Percentiles rank a stretch among this genome's conserved stretches.
These are phyloP conservation scores for Paraleonurus japonicus DNA, from an alignment of 257 asterid species.

Conservation along the genomic window DNA sequence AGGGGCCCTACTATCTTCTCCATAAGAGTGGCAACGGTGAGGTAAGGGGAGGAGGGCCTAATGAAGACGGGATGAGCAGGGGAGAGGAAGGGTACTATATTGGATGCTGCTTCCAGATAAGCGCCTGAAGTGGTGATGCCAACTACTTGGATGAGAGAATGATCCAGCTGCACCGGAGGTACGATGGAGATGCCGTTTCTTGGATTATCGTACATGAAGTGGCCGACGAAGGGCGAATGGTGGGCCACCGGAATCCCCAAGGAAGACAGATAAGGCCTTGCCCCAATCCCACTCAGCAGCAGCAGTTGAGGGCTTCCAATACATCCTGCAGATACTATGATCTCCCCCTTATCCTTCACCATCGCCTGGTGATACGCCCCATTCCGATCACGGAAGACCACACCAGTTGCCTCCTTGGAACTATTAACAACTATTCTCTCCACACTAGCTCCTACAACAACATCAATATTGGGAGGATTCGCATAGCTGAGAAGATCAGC, in stretches of 20 bases:
- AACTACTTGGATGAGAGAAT: conserved; percentile 81
- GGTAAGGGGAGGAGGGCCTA: conserved; percentile 40
- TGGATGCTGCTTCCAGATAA: conserved; percentile 87
- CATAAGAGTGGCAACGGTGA: conserved; percentile 88
- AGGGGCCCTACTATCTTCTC: conserved; percentile 77
- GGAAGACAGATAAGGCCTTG: conserved; percentile 75
- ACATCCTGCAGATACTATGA: conserved; percentile 77
- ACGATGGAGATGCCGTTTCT: conserved; percentile 89
- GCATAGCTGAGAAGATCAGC: conserved; percentile 77
- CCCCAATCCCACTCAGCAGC: conserved; percentile 82
- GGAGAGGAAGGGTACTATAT: conserved; percentile 68
- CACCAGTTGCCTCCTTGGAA: conserved; percentile 57
- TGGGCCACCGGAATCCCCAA: conserved; percentile 80
- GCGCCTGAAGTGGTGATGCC: conserved; percentile 75
- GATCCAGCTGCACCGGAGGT: conserved; percentile 71
- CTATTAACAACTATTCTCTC: conserved; percentile 62
- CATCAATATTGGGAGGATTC: conserved; percentile 53
- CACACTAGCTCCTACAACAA: conserved; percentile 62
- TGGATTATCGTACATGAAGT: conserved; percentile 79
- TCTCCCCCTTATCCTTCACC: conserved; percentile 70
- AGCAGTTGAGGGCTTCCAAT: conserved; percentile 89
- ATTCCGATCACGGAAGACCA: conserved; percentile 51
- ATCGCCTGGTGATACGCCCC: conserved; percentile 72
- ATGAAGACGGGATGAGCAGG: conserved; percentile 49
- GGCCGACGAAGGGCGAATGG: conserved; percentile 77